Evolutionary conservation across 1,284 basidiomycete species (phyloP).

Genomic region (Phellopilus nigrolimitatus): DNA sequence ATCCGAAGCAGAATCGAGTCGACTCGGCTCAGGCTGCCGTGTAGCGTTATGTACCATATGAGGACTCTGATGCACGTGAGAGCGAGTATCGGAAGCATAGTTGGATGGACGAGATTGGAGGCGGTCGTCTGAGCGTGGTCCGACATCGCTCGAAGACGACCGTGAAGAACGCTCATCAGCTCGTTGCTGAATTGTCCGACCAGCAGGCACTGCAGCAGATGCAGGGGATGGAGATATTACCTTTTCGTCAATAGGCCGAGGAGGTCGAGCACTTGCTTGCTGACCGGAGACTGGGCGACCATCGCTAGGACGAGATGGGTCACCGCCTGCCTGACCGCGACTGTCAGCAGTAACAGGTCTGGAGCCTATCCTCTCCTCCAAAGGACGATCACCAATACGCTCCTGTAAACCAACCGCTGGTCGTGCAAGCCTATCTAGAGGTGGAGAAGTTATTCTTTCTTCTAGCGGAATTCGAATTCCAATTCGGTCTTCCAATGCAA

Average conservation of each 20-base stretch:
- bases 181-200: not conserved
- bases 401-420: slow-evolving; percentile 11
- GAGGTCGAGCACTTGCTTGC: not conserved
- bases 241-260: slow-evolving; percentile 10
- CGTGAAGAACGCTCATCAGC: not conserved
- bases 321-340: not conserved
- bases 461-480: slow-evolving; percentile 16
- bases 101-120: not conserved
- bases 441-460: slow-evolving; percentile 17
- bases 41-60: not conserved
- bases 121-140: not conserved
- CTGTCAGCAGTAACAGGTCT: not conserved
- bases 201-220: not conserved
- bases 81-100: not conserved
- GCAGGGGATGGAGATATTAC: not conserved
- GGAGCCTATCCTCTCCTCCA: slow-evolving; percentile 9
- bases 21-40: not conserved
- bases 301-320: not conserved
- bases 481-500: slow-evolving; percentile 11
- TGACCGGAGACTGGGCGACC: not conserved
- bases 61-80: not conserved
- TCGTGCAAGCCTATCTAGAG: not conserved
- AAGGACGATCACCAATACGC: slow-evolving; percentile 11
- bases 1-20: not conserved
- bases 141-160: not conserved